Evolutionary conservation across 1,284 basidiomycete species (phyloP).

Genomic region (Ceratobasidium sp.): DNA sequence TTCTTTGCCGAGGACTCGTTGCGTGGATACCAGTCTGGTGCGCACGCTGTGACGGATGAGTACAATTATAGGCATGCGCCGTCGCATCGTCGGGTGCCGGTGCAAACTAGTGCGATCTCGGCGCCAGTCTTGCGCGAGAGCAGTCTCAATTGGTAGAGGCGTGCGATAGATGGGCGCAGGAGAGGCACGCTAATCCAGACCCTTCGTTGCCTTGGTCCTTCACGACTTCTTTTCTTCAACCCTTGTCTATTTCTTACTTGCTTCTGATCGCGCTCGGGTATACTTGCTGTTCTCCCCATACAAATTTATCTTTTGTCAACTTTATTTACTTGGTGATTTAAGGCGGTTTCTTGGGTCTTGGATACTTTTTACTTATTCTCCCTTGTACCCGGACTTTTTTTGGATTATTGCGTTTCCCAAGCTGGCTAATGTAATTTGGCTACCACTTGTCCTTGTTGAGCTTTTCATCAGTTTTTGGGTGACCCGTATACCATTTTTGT

Average conservation of each 20-base stretch:
- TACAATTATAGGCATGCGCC: slow-evolving; percentile 53
- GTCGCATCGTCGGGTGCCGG: slow-evolving; percentile 67
- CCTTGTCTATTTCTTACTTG: slow-evolving; percentile 5
- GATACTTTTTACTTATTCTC: slow-evolving; percentile 20
- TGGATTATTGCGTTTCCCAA: slow-evolving; percentile 6
- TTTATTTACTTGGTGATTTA: slow-evolving; percentile 29
- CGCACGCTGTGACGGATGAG: slow-evolving; percentile 56
- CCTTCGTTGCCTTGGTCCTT: background rate
- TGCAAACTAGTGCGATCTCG: slow-evolving; percentile 70
- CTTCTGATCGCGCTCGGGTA: slow-evolving; percentile 12
- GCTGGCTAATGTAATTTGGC: slow-evolving; percentile 15
- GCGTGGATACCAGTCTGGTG: slow-evolving; percentile 60
- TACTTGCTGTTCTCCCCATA: slow-evolving; percentile 22
- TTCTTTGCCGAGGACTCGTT: slow-evolving; percentile 86
- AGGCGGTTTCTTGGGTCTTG: slow-evolving; percentile 11
- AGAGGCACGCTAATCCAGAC: background rate
- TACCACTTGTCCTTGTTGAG: background rate
- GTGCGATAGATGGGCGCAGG: too few species aligned
- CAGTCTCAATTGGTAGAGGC: slow-evolving; percentile 76
- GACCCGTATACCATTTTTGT: too few species aligned
- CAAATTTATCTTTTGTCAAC: slow-evolving; percentile 29
- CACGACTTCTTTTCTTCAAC: background rate
- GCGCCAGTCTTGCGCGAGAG: slow-evolving; percentile 76
- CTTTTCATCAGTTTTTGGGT: too few species aligned
- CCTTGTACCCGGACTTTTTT: slow-evolving; percentile 7